Evolutionary conservation across 306 rosid genomes (phyloP), one percentile per base, ranked within the genome.

Genomic region (Rosa multiflora): DNA sequence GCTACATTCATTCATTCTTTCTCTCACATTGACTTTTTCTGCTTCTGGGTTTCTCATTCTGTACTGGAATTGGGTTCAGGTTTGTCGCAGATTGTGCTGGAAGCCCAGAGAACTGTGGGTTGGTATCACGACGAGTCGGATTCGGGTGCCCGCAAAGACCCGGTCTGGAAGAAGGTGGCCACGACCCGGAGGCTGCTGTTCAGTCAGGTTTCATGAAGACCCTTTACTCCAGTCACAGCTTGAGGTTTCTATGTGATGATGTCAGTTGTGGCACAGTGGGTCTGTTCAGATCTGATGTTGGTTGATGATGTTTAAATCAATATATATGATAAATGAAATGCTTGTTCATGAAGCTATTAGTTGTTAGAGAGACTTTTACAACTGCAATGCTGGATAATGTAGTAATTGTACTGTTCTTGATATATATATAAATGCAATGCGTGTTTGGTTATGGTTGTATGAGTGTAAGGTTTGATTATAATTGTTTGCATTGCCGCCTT

Each of bases 31-130:
- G 75, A 3, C 6, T 63, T 4, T 10, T 37, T 37, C 0, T 14
- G 70, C 46, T 43, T 43, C 46, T 63, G 8, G 58, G 69, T 63
- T 67, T 59, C 40, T 76, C 15, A 21, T 44, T 80, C 35, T 43
- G 23, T 56, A 10, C 58, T 10, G n/a, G 75, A 59, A 70, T 47
- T 67, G 46, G 67, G 39, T 84, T 13, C 85, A 93, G 97, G 98
- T 75, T 26, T 93, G 26, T 91, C 98, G 76, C 93, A 93, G 85
- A 89, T 93, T 86, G 98, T 93, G 66, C 56, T 91, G 40, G 94
- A 93, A 77, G 97, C 97, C 63, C 98, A 91, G 88, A 91, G 81
- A 89, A 75, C 98, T 53, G 90, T 93, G 35, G 97, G 97, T 46
- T 94, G 92, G 92, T 86, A 86, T 83, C 88, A 84, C 83, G 88